Base-by-base conservation (phyloP, 2,329 filamentous ascomycete genomes). In the Cladosporium sp. region DNA sequence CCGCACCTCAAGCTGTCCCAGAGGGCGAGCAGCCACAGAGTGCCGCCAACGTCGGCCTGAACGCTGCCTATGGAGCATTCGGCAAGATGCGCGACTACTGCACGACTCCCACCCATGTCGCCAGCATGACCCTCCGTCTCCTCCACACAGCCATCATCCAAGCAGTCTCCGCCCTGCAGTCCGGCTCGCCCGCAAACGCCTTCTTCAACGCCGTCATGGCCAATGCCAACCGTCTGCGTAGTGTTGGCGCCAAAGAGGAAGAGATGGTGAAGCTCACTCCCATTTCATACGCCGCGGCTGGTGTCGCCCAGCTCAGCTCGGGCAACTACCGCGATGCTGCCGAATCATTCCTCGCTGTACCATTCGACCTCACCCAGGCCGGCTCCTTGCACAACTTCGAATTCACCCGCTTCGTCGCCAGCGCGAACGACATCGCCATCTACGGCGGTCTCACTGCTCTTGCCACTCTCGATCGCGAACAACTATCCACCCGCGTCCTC, bases 391-490 rank as follows among this genome's bases (percentile, higher is more conserved):
- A 83, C 66, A 76, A 81, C 73, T 75, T 87, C 66, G 78, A 84
- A 73, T 82, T 80, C 66, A 91, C 90, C 76, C 90, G 88, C 67
- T 86, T 91, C 60, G 84, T 96, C 28, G 83, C 92, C 54, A 93
- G 88, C 30, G 85, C 89, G 7, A 97, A 97, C 74, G 95, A 99
- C 72, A 83, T 99, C 25, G 94, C 95, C 23, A 86, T 95, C 10
- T 99, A 98, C 72, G 95, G 94, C 58, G 93, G 92, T 5, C 86
- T 99, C 26, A 90, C 94, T 69, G 92, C 95, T 6, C 85, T 99
- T 26, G 94, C 94, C 28, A 93, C 92, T 1, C 96, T 98, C 91
- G 86, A 91, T 66, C 88, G 95, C 57, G 82, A 84, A 8, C 88
- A 92, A 67, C 83, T 99, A 25, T 90, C 95, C 76, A 81, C 79